These are phyloP conservation scores for Corinectria fuckeliana DNA, from an alignment of 2,329 filamentous ascomycete genomes.

Conservation along the genomic window DNA sequence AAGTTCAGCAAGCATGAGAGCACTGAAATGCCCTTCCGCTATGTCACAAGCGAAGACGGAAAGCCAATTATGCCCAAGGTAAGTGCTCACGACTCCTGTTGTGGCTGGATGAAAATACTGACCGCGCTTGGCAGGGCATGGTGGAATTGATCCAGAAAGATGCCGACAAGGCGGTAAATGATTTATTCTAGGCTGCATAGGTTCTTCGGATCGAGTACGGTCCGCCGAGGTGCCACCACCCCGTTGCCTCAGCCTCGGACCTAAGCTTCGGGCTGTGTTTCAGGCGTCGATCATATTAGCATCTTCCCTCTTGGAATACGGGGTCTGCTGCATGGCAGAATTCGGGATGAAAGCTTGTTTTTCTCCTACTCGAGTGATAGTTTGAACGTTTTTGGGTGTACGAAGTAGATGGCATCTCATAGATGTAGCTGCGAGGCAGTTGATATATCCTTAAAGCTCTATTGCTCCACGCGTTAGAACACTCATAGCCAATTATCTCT, in stretches of 20 bases:
- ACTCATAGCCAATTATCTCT: too few species aligned
- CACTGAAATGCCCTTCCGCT: slow-evolving; percentile 97
- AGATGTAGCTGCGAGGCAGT: background rate
- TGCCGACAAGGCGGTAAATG: slow-evolving; percentile 88
- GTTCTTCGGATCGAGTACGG: background rate
- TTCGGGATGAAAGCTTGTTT: slow-evolving; percentile 7
- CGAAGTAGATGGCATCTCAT: background rate
- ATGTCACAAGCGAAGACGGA: slow-evolving; percentile 78
- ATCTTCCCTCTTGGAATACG: background rate
- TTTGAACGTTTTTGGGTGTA: background rate
- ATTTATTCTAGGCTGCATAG: slow-evolving; percentile 67
- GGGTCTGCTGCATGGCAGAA: background rate
- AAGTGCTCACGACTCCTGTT: slow-evolving; percentile 38
- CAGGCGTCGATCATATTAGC: slow-evolving; percentile 7
- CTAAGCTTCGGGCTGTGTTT: slow-evolving; percentile 9
- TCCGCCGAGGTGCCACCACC: background rate
- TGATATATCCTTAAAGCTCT: too few species aligned
- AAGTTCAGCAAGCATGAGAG: slow-evolving; percentile 90
- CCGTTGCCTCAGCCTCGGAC: background rate
- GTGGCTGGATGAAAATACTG: slow-evolving; percentile 22
- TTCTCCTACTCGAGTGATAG: background rate
- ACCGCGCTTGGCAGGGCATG: slow-evolving; percentile 74
- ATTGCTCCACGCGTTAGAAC: too few species aligned
- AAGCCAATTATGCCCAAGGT: slow-evolving; percentile 92
- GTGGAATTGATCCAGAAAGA: slow-evolving; percentile 91